These are phyloP conservation scores for Cucurbita maxima DNA, from an alignment of 306 rosid species.

Conservation along the genomic window DNA sequence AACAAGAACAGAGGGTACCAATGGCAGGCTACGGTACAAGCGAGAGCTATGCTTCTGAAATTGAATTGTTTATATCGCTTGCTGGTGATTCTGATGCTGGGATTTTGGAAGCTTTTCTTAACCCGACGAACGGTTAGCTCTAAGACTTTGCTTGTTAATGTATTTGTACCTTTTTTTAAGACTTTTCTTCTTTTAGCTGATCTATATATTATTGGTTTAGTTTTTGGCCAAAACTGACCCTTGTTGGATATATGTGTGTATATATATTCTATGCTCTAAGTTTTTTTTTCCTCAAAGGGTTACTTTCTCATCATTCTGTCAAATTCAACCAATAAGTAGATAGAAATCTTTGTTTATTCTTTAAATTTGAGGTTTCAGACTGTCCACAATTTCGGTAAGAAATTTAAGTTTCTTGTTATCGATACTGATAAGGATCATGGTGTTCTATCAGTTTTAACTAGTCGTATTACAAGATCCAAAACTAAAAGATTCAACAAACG, in stretches of 20 bases:
- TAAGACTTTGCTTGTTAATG: background rate
- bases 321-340: background rate
- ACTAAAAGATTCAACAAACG: too few relatives aligned
- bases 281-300: background rate
- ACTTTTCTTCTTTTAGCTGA: background rate
- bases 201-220: background rate
- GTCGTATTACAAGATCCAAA: too few relatives aligned
- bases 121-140: constrained; percentile 69
- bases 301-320: background rate
- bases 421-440: constrained; percentile 9
- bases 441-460: too few relatives aligned
- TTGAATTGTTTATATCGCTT: constrained; percentile 58
- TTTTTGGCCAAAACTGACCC: background rate
- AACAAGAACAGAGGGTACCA: background rate
- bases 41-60: constrained; percentile 45
- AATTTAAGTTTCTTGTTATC: constrained; percentile 76
- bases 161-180: background rate
- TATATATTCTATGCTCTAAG: background rate
- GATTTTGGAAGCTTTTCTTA: constrained; percentile 40
- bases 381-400: constrained; percentile 73
- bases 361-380: constrained; percentile 39
- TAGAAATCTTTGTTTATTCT: background rate
- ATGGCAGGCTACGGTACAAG: constrained; percentile 8
- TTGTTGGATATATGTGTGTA: too few relatives aligned
- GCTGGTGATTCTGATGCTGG: constrained; percentile 50